A percentile compares a stretch with the other conserved stretches of the same genome.
Conservation (phyloP, 225 moss, liverwort and hornwort species). For the Ulota crispa region DNA sequence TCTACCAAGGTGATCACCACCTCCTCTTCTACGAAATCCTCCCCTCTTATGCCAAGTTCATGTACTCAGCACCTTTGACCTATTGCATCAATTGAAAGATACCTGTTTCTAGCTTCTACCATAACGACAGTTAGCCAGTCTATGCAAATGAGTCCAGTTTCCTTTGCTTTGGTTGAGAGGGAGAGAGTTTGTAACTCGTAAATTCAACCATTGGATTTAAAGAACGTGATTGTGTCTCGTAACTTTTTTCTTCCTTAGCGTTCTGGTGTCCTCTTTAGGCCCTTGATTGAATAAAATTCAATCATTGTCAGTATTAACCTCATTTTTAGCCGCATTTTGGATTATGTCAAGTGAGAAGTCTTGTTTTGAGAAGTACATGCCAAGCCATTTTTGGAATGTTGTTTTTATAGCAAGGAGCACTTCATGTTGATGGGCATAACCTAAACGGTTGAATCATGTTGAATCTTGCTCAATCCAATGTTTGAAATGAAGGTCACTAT, state of each 20-base stretch:
- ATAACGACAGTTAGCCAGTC: background rate
- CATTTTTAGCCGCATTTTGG: no score
- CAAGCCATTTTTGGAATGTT: no score
- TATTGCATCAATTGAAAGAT: background rate
- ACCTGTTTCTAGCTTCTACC: constrained; percentile 1
- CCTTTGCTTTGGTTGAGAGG: background rate
- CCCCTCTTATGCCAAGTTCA: background rate
- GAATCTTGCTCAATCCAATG: no score
- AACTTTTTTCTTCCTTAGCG: background rate
- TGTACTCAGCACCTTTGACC: background rate
- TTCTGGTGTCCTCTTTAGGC: background rate
- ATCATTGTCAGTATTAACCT: background rate
- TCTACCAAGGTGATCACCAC: constrained; percentile 39
- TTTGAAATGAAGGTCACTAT: no score
- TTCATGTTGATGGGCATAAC: no score
- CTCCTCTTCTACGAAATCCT: background rate
- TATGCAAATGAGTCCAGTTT: background rate
- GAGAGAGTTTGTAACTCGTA: background rate
- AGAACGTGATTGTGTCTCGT: background rate
- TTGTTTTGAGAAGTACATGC: no score
- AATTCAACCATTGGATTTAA: background rate
- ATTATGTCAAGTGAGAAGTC: no score
- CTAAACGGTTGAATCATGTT: no score
- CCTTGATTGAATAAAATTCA: background rate
- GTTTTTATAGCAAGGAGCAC: no score